Conservation (phyloP, 2,329 filamentous ascomycete species). For the Alternaria panax region DNA sequence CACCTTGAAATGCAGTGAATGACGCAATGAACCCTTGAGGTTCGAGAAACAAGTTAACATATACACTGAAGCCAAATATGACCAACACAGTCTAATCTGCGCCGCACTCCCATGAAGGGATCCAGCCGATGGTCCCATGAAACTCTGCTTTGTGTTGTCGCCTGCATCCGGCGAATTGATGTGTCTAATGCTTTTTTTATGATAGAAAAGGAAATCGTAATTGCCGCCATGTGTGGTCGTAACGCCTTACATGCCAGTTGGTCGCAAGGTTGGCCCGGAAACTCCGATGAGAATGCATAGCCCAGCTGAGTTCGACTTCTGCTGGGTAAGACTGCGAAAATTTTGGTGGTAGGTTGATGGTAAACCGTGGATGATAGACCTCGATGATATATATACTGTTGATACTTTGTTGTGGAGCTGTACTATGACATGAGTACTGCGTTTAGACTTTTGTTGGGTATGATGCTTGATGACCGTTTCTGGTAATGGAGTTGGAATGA, state of each 20-base stretch:
- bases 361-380: no score
- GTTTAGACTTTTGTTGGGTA: slow-evolving; percentile 4
- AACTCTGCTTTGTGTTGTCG: slow-evolving; percentile 20
- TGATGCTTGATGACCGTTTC: slow-evolving; percentile 6
- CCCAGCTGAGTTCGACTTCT: slow-evolving; percentile 20
- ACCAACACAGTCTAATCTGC: slow-evolving; percentile 33
- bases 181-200: slow-evolving; percentile 49
- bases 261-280: slow-evolving; percentile 24
- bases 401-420: slow-evolving; percentile 27
- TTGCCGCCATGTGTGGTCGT: slow-evolving; percentile 31
- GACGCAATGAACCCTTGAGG: neutral
- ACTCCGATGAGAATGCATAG: slow-evolving; percentile 44
- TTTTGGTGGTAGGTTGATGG: slow-evolving; percentile 18
- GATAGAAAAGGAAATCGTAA: slow-evolving; percentile 31
- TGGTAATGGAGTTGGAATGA: slow-evolving; percentile 5
- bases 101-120: slow-evolving; percentile 17
- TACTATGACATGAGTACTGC: slow-evolving; percentile 8
- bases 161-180: slow-evolving; percentile 39
- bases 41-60: slow-evolving; percentile 17
- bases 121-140: slow-evolving; percentile 28
- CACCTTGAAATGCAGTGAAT: slow-evolving; percentile 7
- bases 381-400: slow-evolving; percentile 35
- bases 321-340: slow-evolving; percentile 23
- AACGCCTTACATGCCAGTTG: slow-evolving; percentile 19
- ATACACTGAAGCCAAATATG: slow-evolving; percentile 24